A percentile compares a stretch with the other conserved stretches of the same genome.
These are phyloP conservation scores for Trametes pubescens DNA, from an alignment of 1,284 basidiomycete species.

Conservation along the genomic window DNA sequence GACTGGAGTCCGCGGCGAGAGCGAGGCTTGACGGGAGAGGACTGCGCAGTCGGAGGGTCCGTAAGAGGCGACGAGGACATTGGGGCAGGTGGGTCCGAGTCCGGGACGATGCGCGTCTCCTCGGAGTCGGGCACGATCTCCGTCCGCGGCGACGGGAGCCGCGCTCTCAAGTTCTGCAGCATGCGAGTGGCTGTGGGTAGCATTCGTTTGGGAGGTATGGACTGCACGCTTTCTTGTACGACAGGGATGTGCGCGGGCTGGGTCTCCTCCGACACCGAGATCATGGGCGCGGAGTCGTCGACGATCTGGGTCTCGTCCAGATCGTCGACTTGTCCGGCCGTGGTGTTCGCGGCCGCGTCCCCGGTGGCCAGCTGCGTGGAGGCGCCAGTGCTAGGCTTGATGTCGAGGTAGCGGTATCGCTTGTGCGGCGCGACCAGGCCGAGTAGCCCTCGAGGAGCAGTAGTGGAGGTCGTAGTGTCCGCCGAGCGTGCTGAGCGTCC, in stretches of 20 bases:
- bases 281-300: conserved; percentile 4
- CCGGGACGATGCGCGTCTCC: conserved; percentile 25
- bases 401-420: conserved; percentile 26
- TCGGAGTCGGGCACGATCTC: conserved; percentile 44
- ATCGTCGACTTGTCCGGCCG: neutral
- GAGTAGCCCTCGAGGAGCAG: conserved; percentile 12
- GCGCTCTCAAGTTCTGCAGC: conserved; percentile 11
- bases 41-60: conserved; percentile 7
- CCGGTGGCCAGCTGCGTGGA: neutral
- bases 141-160: conserved; percentile 11
- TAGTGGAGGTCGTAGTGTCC: conserved; percentile 7
- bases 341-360: conserved; percentile 5
- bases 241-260: conserved; percentile 35
- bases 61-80: neutral
- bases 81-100: conserved; percentile 22
- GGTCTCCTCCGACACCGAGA: conserved; percentile 18
- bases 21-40: conserved; percentile 2
- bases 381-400: conserved; percentile 5
- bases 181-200: conserved; percentile 25
- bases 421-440: conserved; percentile 25
- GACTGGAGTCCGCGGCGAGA: conserved; percentile 19
- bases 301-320: conserved; percentile 22
- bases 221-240: conserved; percentile 20
- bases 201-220: conserved; percentile 18
- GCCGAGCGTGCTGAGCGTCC: conserved; percentile 9